phyloP scores from a whole-genome alignment of 2,329 filamentous ascomycete species.

The Amauroascus niger region DNA sequence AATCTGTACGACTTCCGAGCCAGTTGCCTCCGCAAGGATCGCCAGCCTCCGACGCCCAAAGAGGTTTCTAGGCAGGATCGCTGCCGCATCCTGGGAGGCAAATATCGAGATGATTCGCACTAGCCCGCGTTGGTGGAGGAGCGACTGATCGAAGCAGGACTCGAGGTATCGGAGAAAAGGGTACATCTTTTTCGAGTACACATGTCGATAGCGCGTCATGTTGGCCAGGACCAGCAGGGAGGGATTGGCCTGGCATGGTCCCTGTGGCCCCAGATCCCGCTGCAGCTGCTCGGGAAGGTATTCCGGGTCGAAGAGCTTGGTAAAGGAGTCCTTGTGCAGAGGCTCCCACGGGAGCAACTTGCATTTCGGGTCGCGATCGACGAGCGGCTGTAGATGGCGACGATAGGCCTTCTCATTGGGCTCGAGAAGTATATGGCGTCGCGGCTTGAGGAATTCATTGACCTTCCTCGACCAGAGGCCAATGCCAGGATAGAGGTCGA shows the following conservation, averaged over 20 bases:
- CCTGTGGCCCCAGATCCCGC: conserved; percentile 31
- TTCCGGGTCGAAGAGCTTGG: conserved; percentile 23
- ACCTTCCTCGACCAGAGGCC: conserved; percentile 72
- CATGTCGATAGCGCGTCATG: conserved; percentile 48
- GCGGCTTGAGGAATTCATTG: conserved; percentile 63
- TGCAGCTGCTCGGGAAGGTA: conserved; percentile 47
- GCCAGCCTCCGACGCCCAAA: conserved; percentile 47
- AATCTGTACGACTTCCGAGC: conserved; percentile 25
- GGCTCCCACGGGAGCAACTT: conserved; percentile 46
- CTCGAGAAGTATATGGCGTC: conserved; percentile 76
- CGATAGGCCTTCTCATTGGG: conserved; percentile 51
- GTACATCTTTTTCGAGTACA: conserved; percentile 47
- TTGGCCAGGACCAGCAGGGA: conserved; percentile 65
- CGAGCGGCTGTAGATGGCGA: conserved; percentile 52
- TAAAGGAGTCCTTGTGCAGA: conserved; percentile 51
- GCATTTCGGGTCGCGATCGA: conserved; percentile 41
- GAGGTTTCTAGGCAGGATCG: conserved; percentile 52
- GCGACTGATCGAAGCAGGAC: conserved; percentile 47
- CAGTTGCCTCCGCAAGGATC: conserved; percentile 53
- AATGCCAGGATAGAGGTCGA: conserved; percentile 75
- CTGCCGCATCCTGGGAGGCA: conserved; percentile 49
- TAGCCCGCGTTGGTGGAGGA: conserved; percentile 66
- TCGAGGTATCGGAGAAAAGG: conserved; percentile 53
- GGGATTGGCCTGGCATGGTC: conserved; percentile 51
- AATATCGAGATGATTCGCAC: conserved; percentile 72